phyloP scores from a whole-genome alignment of 345 rosid species.

The Rhizophora mangle region DNA sequence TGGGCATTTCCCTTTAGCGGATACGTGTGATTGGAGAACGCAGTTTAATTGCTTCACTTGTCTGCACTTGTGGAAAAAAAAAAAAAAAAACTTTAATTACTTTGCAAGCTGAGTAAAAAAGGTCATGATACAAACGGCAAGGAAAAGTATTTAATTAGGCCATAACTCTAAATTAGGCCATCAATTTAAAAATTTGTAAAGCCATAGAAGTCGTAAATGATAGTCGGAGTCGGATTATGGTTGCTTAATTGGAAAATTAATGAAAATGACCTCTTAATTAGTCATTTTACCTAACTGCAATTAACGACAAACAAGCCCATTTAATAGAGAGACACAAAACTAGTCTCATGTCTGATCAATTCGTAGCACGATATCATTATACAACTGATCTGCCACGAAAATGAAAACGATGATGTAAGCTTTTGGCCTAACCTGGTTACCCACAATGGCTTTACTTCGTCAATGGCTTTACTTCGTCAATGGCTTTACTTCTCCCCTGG shows the following conservation, averaged over 20 bases:
- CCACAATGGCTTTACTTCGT: background rate
- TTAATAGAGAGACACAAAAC: background rate
- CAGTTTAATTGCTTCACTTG: too few relatives aligned
- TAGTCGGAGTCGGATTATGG: too few relatives aligned
- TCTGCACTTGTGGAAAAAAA: too few relatives aligned
- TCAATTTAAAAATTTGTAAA: too few relatives aligned
- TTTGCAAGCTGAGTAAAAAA: too few relatives aligned
- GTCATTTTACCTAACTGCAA: conserved; percentile 4
- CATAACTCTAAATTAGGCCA: too few relatives aligned
- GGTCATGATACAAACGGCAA: too few relatives aligned
- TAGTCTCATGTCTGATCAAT: conserved; percentile 1
- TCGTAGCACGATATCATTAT: background rate
- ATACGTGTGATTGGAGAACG: too few relatives aligned
- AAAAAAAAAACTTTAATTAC: too few relatives aligned
- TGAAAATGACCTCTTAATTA: background rate
- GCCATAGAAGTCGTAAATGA: too few relatives aligned
- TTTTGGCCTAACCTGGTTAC: conserved; percentile 1
- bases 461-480: background rate
- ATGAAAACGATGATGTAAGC: background rate
- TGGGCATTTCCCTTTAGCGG: too few relatives aligned
- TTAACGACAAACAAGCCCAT: conserved; percentile 1
- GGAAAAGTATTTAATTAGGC: too few relatives aligned
- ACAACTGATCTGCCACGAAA: background rate
- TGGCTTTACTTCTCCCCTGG: conserved; percentile 1
- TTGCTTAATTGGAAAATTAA: background rate